These are phyloP conservation scores for Rubia yunnanensis DNA, from an alignment of 257 asterid species.

Conservation along the genomic window DNA sequence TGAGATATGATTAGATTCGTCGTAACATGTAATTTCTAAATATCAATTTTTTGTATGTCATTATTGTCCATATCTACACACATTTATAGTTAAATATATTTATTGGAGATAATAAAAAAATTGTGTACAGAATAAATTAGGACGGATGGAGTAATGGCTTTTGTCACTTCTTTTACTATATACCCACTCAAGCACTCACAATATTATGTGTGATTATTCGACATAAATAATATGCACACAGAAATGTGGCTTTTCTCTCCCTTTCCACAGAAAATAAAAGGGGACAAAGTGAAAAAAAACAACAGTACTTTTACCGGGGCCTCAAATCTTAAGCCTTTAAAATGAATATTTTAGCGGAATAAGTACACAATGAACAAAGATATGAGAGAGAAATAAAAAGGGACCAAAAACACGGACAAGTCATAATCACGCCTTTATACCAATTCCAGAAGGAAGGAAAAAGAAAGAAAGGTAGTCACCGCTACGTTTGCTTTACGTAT, in stretches of 20 bases:
- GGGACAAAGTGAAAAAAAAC: background rate
- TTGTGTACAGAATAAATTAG: too few species aligned
- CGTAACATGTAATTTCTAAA: too few species aligned
- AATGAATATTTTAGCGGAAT: background rate
- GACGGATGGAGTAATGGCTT: too few species aligned
- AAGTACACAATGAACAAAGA: background rate
- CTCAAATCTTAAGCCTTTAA: background rate
- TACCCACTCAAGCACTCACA: background rate
- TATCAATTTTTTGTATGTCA: too few species aligned
- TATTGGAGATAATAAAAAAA: too few species aligned
- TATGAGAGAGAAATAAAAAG: background rate
- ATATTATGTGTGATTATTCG: background rate
- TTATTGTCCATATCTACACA: too few species aligned
- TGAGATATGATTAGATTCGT: too few species aligned
- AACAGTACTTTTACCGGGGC: background rate
- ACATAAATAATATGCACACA: background rate
- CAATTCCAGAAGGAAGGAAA: constrained; percentile 6
- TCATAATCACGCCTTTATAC: constrained; percentile 19
- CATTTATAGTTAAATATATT: too few species aligned
- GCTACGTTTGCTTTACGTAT: background rate
- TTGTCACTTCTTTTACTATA: constrained; percentile 3
- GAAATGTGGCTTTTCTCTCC: constrained; percentile 3
- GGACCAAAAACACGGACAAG: constrained; percentile 9
- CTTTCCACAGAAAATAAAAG: constrained; percentile 5
- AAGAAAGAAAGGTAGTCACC: background rate